Evolutionary conservation across 1,139 yeast genomes (phyloP).

Genomic region (Debaryomyces sp.): DNA sequence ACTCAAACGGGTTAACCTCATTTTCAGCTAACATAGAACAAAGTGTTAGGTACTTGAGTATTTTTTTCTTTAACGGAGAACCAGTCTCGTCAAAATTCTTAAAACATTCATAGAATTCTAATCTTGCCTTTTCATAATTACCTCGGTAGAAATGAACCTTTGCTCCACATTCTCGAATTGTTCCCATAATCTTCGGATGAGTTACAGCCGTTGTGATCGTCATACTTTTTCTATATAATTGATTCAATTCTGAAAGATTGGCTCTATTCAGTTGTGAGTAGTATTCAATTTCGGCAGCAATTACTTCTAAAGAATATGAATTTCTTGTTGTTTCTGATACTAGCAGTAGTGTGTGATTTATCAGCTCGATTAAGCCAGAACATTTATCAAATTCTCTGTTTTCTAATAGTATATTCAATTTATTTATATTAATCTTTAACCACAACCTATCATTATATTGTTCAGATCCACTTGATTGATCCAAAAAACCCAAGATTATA

Average conservation of each 20-base stretch:
- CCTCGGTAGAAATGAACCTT: slow-evolving; percentile 63
- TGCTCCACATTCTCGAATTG: slow-evolving; percentile 76
- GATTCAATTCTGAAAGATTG: slow-evolving; percentile 44
- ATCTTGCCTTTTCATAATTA: slow-evolving; percentile 63
- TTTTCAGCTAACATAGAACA: slow-evolving; percentile 67
- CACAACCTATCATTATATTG: slow-evolving; percentile 54
- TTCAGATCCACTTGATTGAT: slow-evolving; percentile 15
- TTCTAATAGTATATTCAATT: slow-evolving; percentile 52
- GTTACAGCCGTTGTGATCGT: slow-evolving; percentile 64
- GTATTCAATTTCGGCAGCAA: slow-evolving; percentile 66
- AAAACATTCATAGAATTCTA: slow-evolving; percentile 71
- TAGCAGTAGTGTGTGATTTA: slow-evolving; percentile 41
- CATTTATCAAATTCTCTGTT: slow-evolving; percentile 39
- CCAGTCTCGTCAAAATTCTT: slow-evolving; percentile 83
- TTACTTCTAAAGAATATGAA: slow-evolving; percentile 58
- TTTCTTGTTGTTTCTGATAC: slow-evolving; percentile 48
- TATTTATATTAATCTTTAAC: slow-evolving; percentile 56
- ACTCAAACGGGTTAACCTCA: slow-evolving; percentile 67
- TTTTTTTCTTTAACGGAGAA: slow-evolving; percentile 53
- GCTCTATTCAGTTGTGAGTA: slow-evolving; percentile 32
- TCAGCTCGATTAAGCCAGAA: slow-evolving; percentile 35
- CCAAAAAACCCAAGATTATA: slow-evolving; percentile 27
- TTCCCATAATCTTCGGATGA: slow-evolving; percentile 73
- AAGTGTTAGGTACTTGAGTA: slow-evolving; percentile 63
- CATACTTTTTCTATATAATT: slow-evolving; percentile 52